Evolutionary conservation across 31 red algal genomes (phyloP).

Genomic region (Asparagopsis taxiformis): DNA sequence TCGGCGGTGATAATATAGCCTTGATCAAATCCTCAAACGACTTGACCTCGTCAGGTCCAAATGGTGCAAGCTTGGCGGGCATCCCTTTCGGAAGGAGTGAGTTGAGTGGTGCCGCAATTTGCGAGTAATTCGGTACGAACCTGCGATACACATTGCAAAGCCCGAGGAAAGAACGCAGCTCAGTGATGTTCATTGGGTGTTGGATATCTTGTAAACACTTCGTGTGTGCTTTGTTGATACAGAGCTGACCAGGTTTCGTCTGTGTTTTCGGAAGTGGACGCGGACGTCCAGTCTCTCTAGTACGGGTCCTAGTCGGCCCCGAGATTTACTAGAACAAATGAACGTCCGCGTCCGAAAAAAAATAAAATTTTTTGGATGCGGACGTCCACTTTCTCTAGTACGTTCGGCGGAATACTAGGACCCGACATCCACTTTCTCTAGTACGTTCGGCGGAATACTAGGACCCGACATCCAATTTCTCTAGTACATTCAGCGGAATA

Average conservation of each 20-base stretch:
- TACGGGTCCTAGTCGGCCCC: too few relatives aligned
- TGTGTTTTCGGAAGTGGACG: too few relatives aligned
- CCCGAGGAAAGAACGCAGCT: constrained; percentile 5
- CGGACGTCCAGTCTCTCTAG: too few relatives aligned
- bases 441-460: too few relatives aligned
- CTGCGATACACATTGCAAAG: constrained; percentile 3
- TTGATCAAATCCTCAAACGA: constrained; percentile 13
- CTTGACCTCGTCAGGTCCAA: not conserved
- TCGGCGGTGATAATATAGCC: not conserved
- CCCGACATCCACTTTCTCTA: too few relatives aligned
- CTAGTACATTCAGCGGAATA: too few relatives aligned
- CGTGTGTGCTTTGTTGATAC: not conserved
- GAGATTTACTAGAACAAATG: too few relatives aligned
- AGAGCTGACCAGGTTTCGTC: not conserved
- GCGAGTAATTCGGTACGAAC: not conserved
- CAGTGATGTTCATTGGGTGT: not conserved
- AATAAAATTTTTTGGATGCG: too few relatives aligned
- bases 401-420: too few relatives aligned
- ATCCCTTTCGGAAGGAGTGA: not conserved
- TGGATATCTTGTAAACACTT: not conserved
- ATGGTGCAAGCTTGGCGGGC: not conserved
- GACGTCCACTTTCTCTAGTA: too few relatives aligned
- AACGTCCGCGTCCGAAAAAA: too few relatives aligned
- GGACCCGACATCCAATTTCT: too few relatives aligned
- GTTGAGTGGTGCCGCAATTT: constrained; percentile 3